A percentile compares a stretch with the other conserved stretches of the same genome.
Conservation (phyloP, 2,329 filamentous ascomycete genomes). For the Amylocarpus encephaloides region DNA sequence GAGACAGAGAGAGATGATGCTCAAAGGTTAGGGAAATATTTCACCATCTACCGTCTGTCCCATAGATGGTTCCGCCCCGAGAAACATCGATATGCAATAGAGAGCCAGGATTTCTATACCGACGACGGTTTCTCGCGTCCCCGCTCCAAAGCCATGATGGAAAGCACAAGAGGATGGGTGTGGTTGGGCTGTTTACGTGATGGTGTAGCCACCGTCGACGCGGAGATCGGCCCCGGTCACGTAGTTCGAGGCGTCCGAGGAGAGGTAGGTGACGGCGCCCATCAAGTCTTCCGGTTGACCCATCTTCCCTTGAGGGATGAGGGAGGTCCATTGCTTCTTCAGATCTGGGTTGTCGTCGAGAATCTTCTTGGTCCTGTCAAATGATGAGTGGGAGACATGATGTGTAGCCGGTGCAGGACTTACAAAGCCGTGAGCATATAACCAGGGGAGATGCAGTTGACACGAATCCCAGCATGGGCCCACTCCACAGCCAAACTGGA, state of each 20-base stretch:
- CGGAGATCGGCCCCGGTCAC: constrained; percentile 45
- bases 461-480: constrained; percentile 79
- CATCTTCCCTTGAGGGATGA: constrained; percentile 93
- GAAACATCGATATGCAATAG: too few species aligned
- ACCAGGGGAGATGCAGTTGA: constrained; percentile 91
- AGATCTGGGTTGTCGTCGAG: constrained; percentile 88
- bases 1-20: too few species aligned
- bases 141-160: too few species aligned
- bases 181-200: constrained; percentile 46
- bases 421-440: constrained; percentile 95
- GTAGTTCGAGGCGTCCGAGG: constrained; percentile 51
- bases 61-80: too few species aligned
- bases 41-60: too few species aligned
- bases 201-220: constrained; percentile 85
- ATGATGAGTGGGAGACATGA: constrained; percentile 13
- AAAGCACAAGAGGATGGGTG: too few species aligned
- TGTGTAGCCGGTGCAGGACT: constrained; percentile 34
- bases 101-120: too few species aligned
- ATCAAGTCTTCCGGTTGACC: constrained; percentile 85
- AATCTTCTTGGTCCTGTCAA: constrained; percentile 77
- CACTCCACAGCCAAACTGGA: constrained; percentile 89
- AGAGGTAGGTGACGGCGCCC: constrained; percentile 74
- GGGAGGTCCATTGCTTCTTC: constrained; percentile 80
- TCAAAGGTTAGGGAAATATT: too few species aligned
- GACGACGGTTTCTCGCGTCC: too few species aligned